These are phyloP conservation scores for Puccinia hordei DNA, from an alignment of 1,284 basidiomycete genomes.

Conservation along the genomic window DNA sequence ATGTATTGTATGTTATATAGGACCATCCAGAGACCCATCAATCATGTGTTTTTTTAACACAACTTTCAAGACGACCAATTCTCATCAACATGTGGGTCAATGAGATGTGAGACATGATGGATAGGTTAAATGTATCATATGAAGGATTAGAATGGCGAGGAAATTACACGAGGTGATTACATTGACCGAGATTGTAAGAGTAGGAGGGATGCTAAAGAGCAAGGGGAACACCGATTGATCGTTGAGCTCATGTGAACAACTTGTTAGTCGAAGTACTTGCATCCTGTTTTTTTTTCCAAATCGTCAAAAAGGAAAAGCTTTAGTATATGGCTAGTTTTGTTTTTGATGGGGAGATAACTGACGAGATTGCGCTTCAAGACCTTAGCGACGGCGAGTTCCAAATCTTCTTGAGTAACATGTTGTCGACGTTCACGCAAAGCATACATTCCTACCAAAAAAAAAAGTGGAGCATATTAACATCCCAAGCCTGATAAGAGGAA, in stretches of 20 bases:
- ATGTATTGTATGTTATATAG: too few relatives aligned
- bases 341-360: background rate
- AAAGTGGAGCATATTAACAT: background rate
- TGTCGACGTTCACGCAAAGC: slow-evolving; percentile 90
- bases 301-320: background rate
- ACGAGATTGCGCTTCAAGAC: slow-evolving; percentile 60
- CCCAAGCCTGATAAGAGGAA: background rate
- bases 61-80: too few relatives aligned
- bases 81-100: too few relatives aligned
- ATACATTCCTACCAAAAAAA: slow-evolving; percentile 76
- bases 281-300: slow-evolving; percentile 14
- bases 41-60: too few relatives aligned
- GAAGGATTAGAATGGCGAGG: background rate
- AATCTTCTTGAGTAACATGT: slow-evolving; percentile 97
- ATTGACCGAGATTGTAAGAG: background rate
- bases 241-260: slow-evolving; percentile 37
- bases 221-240: too few relatives aligned
- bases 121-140: too few relatives aligned
- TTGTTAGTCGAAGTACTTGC: slow-evolving; percentile 45
- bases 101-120: too few relatives aligned
- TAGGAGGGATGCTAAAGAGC: too few relatives aligned
- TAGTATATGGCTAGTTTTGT: background rate
- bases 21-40: too few relatives aligned
- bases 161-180: background rate
- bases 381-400: slow-evolving; percentile 97